A percentile compares a stretch with the other conserved stretches of the same genome.
Conservation (phyloP, 495 filamentous ascomycete genomes). For the Tuber umbilicatum region DNA sequence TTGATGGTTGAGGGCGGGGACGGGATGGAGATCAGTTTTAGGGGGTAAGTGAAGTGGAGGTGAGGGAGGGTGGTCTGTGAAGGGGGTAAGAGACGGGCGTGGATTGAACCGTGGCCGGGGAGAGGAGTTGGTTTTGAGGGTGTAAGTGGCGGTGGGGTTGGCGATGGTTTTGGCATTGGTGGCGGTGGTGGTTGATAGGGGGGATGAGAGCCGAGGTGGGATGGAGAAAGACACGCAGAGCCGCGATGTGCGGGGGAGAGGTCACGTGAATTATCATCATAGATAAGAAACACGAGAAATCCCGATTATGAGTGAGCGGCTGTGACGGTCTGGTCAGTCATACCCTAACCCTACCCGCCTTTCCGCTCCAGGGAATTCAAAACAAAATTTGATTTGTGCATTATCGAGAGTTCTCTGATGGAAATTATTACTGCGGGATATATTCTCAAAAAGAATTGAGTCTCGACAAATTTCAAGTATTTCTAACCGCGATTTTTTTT, state of each 20-base stretch:
- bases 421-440: not conserved
- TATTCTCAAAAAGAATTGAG: not conserved
- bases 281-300: not conserved
- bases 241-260: not conserved
- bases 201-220: not conserved
- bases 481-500: not conserved
- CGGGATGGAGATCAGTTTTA: slow-evolving; percentile 78
- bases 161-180: not conserved
- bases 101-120: slow-evolving; percentile 70
- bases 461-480: not conserved
- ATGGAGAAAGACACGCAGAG: no score
- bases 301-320: not conserved
- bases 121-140: slow-evolving; percentile 51
- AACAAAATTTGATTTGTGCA: not conserved
- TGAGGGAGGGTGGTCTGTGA: slow-evolving; percentile 62
- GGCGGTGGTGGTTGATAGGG: slow-evolving; percentile 51
- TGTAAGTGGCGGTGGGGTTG: not conserved
- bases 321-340: not conserved
- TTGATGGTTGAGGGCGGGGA: slow-evolving; percentile 48
- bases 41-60: slow-evolving; percentile 83
- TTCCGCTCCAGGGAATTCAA: not conserved
- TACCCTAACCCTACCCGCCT: slow-evolving; percentile 3
- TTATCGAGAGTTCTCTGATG: not conserved
- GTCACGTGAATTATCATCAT: not conserved
- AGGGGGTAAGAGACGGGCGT: slow-evolving; percentile 65